Conservation (phyloP, 768 basidiomycete species). For the Pulveroboletus sp. region DNA sequence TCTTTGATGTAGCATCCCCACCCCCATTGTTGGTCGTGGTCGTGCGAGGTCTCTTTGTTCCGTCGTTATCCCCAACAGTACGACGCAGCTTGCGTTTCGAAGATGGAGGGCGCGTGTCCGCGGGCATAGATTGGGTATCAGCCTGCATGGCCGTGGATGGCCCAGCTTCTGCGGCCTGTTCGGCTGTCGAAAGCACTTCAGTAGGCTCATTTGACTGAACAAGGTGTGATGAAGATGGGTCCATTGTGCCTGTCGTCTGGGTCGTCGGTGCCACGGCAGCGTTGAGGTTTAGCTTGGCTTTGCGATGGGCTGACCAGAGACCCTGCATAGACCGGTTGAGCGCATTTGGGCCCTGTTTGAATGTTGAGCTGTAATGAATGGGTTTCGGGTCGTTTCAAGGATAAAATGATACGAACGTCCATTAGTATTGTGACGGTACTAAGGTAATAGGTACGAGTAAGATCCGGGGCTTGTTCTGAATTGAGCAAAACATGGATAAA, state of each 20-base stretch:
- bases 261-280: constrained; percentile 9
- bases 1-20: constrained; percentile 20
- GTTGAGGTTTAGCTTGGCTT: constrained; percentile 69
- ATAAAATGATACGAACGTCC: constrained; percentile 14
- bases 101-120: constrained; percentile 18
- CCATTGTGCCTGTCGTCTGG: constrained; percentile 7
- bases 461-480: too few relatives aligned
- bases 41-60: constrained; percentile 55
- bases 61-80: constrained; percentile 40
- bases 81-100: constrained; percentile 68
- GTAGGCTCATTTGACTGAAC: constrained; percentile 20
- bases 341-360: constrained; percentile 69
- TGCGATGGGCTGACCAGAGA: constrained; percentile 69
- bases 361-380: constrained; percentile 26
- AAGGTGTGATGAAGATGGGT: not conserved
- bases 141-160: constrained; percentile 9
- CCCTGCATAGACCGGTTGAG: constrained; percentile 80
- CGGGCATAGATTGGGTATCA: not conserved
- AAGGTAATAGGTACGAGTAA: too few relatives aligned
- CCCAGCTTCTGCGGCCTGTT: constrained; percentile 11
- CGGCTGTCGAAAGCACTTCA: constrained; percentile 20
- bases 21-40: constrained; percentile 19
- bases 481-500: constrained; percentile 20
- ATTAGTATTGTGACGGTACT: not conserved
- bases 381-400: not conserved